phyloP scores from a whole-genome alignment of 768 basidiomycete genomes.

The Lactarius deliciosus region DNA sequence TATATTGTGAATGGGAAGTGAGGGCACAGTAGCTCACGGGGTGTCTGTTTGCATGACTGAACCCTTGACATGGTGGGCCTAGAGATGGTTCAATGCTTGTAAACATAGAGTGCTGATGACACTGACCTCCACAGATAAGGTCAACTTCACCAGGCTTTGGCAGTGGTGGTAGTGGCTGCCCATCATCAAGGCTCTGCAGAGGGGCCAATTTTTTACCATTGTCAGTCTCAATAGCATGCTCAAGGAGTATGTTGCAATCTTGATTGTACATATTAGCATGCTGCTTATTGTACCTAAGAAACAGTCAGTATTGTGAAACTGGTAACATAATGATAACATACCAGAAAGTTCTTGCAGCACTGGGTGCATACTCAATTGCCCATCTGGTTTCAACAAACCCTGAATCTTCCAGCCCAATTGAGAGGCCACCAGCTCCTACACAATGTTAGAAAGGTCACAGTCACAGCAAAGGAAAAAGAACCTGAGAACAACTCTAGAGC shows the following conservation, averaged over 20 bases:
- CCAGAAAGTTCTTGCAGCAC: slow-evolving; percentile 66
- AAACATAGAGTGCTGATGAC: too few species aligned
- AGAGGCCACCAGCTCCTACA: slow-evolving; percentile 72
- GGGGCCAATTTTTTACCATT: slow-evolving; percentile 44
- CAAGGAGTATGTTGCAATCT: slow-evolving; percentile 57
- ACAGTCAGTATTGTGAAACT: slow-evolving; percentile 7
- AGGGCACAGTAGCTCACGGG: slow-evolving; percentile 42
- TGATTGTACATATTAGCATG: slow-evolving; percentile 61
- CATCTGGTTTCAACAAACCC: slow-evolving; percentile 62
- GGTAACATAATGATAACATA: slow-evolving; percentile 35
- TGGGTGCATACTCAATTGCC: slow-evolving; percentile 64
- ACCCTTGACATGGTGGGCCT: slow-evolving; percentile 80
- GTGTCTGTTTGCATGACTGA: slow-evolving; percentile 60
- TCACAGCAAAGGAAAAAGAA: slow-evolving; percentile 30
- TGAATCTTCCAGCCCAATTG: slow-evolving; percentile 62
- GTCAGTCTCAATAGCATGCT: slow-evolving; percentile 52
- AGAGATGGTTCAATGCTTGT: neutral
- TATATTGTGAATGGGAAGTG: neutral
- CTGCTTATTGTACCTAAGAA: slow-evolving; percentile 60
- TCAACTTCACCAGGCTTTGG: slow-evolving; percentile 62
- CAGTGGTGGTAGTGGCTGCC: slow-evolving; percentile 44
- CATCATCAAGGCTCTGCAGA: slow-evolving; percentile 42
- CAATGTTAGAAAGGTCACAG: neutral
- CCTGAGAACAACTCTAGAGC: slow-evolving; percentile 72
- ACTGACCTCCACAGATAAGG: slow-evolving; percentile 71